Evolutionary conservation across 2,329 filamentous ascomycete species (phyloP).

Genomic region (Lomentospora prolificans): DNA sequence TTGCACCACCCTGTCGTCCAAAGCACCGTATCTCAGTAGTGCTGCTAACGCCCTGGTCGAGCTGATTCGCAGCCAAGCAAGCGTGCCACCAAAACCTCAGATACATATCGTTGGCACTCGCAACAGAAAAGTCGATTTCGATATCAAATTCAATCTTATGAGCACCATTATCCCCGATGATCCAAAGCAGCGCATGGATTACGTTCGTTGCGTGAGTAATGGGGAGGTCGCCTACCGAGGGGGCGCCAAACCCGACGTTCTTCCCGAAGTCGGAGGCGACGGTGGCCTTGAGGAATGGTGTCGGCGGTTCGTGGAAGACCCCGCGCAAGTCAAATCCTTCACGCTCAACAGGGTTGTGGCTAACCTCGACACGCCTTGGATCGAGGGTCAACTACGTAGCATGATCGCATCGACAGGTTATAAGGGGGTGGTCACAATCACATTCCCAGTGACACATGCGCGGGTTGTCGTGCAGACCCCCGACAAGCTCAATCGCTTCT

Average conservation of each 20-base stretch:
- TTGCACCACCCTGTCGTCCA: slow-evolving; percentile 34
- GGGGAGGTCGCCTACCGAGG: slow-evolving; percentile 43
- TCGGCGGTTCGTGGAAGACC: slow-evolving; percentile 34
- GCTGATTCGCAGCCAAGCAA: slow-evolving; percentile 37
- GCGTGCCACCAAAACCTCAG: slow-evolving; percentile 44
- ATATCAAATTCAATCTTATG: slow-evolving; percentile 45
- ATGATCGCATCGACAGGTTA: slow-evolving; percentile 40
- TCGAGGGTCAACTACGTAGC: slow-evolving; percentile 43
- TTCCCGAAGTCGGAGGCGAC: slow-evolving; percentile 33
- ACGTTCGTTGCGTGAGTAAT: slow-evolving; percentile 38
- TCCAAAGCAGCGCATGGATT: slow-evolving; percentile 35
- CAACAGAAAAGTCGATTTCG: slow-evolving; percentile 37
- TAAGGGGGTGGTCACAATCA: slow-evolving; percentile 36
- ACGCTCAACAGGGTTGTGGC: slow-evolving; percentile 40
- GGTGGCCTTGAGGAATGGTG: slow-evolving; percentile 40
- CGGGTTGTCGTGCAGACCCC: slow-evolving; percentile 40
- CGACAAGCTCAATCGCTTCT: slow-evolving; percentile 43
- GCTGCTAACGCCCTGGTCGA: slow-evolving; percentile 33
- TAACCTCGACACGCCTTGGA: slow-evolving; percentile 44
- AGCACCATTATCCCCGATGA: slow-evolving; percentile 39
- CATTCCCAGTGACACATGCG: slow-evolving; percentile 39
- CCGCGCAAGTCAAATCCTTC: slow-evolving; percentile 36
- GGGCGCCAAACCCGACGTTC: slow-evolving; percentile 28
- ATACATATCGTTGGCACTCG: slow-evolving; percentile 38
- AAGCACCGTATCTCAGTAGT: slow-evolving; percentile 37